A percentile compares a stretch with the other conserved stretches of the same genome.
These are phyloP conservation scores for Cordyceps cicadae DNA, from an alignment of 2,329 filamentous ascomycete genomes.

Conservation along the genomic window DNA sequence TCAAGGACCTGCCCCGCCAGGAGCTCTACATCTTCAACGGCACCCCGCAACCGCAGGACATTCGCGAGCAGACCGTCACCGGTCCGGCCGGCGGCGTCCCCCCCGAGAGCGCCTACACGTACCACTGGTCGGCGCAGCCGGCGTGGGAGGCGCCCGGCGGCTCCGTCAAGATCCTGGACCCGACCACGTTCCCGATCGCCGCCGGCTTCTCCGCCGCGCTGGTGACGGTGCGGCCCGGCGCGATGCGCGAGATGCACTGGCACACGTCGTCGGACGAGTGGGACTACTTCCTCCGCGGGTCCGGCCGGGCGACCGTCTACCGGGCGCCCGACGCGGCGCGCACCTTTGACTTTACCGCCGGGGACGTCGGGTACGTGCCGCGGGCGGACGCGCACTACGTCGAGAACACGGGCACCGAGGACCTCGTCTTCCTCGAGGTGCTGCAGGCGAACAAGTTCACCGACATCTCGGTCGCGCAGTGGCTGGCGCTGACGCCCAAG, in stretches of 20 bases:
- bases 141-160: conserved; percentile 46
- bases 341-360: conserved; percentile 52
- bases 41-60: conserved; percentile 36
- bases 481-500: conserved; percentile 48
- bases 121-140: conserved; percentile 43
- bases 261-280: conserved; percentile 53
- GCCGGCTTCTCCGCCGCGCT: conserved; percentile 46
- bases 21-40: conserved; percentile 48
- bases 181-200: conserved; percentile 48
- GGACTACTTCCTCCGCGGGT: conserved; percentile 50
- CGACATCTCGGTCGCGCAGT: conserved; percentile 49
- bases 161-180: conserved; percentile 51
- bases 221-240: conserved; percentile 51
- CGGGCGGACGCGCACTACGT: conserved; percentile 45
- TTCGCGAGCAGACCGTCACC: conserved; percentile 39
- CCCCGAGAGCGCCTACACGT: conserved; percentile 34
- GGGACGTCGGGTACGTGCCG: conserved; percentile 53
- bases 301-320: conserved; percentile 49
- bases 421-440: conserved; percentile 52
- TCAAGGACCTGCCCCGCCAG: conserved; percentile 37
- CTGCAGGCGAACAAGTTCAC: conserved; percentile 43
- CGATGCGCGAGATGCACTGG: conserved; percentile 58
- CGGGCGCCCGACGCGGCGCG: conserved; percentile 38
- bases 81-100: conserved; percentile 35
- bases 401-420: conserved; percentile 51